Evolutionary conservation across 345 rosid species (phyloP).

Genomic region (Sonneratia alba): DNA sequence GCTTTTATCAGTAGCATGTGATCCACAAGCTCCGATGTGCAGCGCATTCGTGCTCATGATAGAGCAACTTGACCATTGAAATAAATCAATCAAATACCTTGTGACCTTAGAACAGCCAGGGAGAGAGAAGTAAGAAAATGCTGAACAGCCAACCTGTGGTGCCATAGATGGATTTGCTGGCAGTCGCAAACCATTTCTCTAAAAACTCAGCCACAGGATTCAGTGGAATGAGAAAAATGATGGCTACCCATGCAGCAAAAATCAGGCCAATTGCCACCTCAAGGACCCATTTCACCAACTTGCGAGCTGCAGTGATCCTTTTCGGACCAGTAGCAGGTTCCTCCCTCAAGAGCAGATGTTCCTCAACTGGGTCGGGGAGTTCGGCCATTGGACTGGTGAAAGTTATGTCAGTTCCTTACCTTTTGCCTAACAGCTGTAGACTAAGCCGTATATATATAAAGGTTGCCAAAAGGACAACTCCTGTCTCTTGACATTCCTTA

Average conservation of each 20-base stretch:
- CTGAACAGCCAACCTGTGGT: conserved; percentile 31
- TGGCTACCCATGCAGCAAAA: conserved; percentile 42
- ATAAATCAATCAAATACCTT: neutral
- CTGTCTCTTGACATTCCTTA: too few relatives aligned
- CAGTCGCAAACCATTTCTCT: conserved; percentile 19
- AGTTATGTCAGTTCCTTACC: neutral
- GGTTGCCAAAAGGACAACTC: too few relatives aligned
- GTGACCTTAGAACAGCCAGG: neutral
- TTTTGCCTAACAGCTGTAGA: neutral
- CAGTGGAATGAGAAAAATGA: conserved; percentile 44
- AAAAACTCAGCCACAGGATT: conserved; percentile 30
- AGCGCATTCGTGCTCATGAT: too few relatives aligned
- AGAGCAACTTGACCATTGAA: neutral
- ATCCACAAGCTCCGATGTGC: neutral
- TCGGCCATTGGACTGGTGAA: conserved; percentile 1
- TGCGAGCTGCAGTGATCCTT: neutral
- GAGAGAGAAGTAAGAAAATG: neutral
- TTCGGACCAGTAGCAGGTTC: neutral
- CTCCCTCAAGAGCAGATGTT: neutral
- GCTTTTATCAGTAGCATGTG: too few relatives aligned
- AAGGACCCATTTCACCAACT: conserved; percentile 36
- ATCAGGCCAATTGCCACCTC: conserved; percentile 41
- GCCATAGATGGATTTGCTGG: conserved; percentile 34
- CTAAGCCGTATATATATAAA: neutral
- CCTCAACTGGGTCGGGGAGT: neutral